These are phyloP conservation scores for Pueraria montana DNA, from an alignment of 306 rosid species.

Conservation along the genomic window DNA sequence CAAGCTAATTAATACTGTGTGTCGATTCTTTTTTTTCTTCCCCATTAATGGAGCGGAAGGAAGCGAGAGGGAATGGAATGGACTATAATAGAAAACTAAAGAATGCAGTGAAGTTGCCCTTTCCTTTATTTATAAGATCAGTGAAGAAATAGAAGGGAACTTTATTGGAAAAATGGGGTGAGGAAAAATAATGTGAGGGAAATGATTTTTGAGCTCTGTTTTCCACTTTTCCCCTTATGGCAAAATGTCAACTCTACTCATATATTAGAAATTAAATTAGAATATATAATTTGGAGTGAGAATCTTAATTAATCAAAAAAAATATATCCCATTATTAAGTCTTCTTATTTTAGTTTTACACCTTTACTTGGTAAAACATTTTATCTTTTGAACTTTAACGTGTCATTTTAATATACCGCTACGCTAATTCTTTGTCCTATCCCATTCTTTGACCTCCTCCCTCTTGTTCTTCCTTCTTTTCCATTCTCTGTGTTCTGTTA, in stretches of 20 bases:
- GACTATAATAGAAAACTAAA: not conserved
- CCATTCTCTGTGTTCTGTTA: not conserved
- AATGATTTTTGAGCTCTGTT: too few relatives aligned
- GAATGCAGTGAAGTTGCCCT: not conserved
- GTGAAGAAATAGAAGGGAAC: not conserved
- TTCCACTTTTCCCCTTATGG: too few relatives aligned
- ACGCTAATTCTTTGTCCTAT: not conserved
- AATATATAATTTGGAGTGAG: too few relatives aligned
- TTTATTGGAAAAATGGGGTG: not conserved
- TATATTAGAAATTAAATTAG: too few relatives aligned
- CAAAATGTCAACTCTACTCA: too few relatives aligned
- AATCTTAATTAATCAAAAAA: too few relatives aligned
- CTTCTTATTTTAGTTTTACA: too few relatives aligned
- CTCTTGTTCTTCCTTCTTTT: not conserved
- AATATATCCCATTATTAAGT: too few relatives aligned
- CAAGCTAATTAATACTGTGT: not conserved
- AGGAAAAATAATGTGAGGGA: too few relatives aligned
- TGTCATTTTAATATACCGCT: too few relatives aligned
- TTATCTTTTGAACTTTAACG: too few relatives aligned
- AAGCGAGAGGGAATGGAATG: not conserved
- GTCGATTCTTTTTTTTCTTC: too few relatives aligned
- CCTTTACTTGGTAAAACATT: not conserved
- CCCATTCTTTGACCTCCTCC: not conserved
- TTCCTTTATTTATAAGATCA: not conserved
- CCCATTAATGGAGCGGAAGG: not conserved